Base-by-base conservation (phyloP, 805 yeast species). In the Zygoascus tannicola region DNA sequence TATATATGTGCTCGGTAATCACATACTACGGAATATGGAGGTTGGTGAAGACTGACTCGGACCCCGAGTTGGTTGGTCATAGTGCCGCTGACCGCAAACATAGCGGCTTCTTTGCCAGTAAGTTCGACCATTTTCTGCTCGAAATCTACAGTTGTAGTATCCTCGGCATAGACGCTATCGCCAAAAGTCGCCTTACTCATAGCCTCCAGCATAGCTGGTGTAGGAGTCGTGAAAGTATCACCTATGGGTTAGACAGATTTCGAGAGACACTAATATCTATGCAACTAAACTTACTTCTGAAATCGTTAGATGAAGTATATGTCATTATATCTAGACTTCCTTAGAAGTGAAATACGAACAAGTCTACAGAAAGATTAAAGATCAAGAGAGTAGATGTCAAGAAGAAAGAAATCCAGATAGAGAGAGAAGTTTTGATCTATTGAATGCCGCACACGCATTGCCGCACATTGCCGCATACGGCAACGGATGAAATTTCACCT, bases 181-280 rank as follows among this genome's bases (percentile, higher is more conserved):
- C 97, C 97, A 39, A 75, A 70, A 1, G 88, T 65, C 22, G 84
- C 74, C 4, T 59, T 52, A 22, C 68, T 41, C 38, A 75, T 77
- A 38, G 86, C 78, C 45, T 73, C 70, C 16, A 82, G 59, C 90
- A 87, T 85, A 34, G 75, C 68, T 28, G 68, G 66, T 0, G 95
- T 77, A 19, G 97, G 97, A 10, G 84, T 82, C 3, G 96, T 87
- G 72, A 86, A 85, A 1, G 97, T 88, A 62, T 88, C 97, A 55
- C 90, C 54, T 44, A 52, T 21, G 19, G 16, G 39, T 35, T 35
- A 35, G 39, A 33, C 18, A 33, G n/a, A n/a, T n/a, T n/a, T n/a
- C n/a, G n/a, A n/a, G n/a, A n/a, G n/a, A n/a, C n/a, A n/a, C n/a
- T n/a, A n/a, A n/a, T n/a, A n/a, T n/a, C n/a, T n/a, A n/a, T n/a